Evolutionary conservation across 495 filamentous ascomycete species (phyloP).

Genomic region (Chaetomium cochliodes): DNA sequence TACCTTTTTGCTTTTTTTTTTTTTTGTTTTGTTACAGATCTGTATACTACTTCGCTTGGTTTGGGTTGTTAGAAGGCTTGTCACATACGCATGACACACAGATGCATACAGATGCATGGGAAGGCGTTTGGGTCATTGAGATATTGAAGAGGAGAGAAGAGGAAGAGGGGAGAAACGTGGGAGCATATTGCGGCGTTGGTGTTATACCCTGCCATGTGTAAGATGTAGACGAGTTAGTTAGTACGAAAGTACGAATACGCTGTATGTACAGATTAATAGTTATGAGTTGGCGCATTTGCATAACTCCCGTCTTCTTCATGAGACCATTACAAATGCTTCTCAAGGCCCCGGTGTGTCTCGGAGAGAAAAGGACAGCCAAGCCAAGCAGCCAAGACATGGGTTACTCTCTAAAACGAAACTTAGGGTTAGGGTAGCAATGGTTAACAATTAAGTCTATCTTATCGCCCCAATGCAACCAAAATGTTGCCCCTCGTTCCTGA

Average conservation of each 20-base stretch:
- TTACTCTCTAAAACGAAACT: too few species aligned
- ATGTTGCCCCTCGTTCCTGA: conserved; percentile 6
- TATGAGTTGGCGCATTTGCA: background rate
- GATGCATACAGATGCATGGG: background rate
- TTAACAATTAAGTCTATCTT: background rate
- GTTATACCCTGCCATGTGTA: background rate
- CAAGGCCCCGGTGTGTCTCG: too few species aligned
- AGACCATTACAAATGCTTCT: too few species aligned
- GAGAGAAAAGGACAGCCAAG: too few species aligned
- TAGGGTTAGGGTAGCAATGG: conserved; percentile 6
- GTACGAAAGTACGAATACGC: too few species aligned
- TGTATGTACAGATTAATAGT: background rate
- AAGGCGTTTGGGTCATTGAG: background rate
- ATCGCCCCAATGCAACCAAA: background rate
- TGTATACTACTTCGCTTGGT: conserved; percentile 4
- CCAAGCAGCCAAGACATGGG: too few species aligned
- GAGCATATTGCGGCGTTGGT: background rate
- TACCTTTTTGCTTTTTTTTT: background rate
- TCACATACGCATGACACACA: background rate
- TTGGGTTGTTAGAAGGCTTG: conserved; percentile 1
- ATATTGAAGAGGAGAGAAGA: background rate
- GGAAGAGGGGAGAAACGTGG: background rate
- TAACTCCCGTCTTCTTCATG: too few species aligned
- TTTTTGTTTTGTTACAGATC: conserved; percentile 11
- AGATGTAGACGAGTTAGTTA: background rate